Evolutionary conservation across 2,329 filamentous ascomycete genomes (phyloP), one percentile per base, ranked within the genome.

Genomic region (Ophiocordyceps camponoti-saundersi): DNA sequence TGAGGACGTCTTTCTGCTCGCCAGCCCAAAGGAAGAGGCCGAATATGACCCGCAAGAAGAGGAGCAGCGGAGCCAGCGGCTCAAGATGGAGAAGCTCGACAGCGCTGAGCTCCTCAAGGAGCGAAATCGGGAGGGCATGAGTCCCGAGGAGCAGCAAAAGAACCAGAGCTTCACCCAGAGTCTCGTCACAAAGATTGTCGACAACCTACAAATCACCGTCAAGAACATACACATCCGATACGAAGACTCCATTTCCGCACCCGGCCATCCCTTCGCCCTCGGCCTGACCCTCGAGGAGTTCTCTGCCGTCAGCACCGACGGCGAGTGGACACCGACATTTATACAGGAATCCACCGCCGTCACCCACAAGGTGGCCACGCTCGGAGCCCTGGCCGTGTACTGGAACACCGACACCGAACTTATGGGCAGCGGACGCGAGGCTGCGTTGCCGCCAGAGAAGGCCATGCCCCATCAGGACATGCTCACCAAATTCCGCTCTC

Each of bases 161-260:
- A 95, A 85, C 61, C 90, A 98, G 69, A 95, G 87, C 64, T 98
- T 99, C 59, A 95, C 89, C 4, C 82, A 94, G 56, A 96, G 89
- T 61, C 66, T 99, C 54, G 81, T 90, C 44, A 95, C 90, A 36
- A 95, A 95, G 56, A 94, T 99, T 58, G 87, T 96, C 59, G 92
- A 98, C 71, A 99, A 99, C 59, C 72, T 99, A 40, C 92, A 99
- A 64, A 86, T 98, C 56, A 92, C 85, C 22, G 81, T 99, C 64
- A 96, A 95, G 71, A 98, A 96, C 61, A 95, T 99, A 50, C 92
- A 99, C 62, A 78, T 98, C 52, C 85, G 92, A 56, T 99, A 98
- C 65, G 92, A 99, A 65, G 92, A 99, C 65, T 89, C 90, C 15
- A 87, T 98, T 56, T 93, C 92, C 20, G 85, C 89, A 11, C 89